Percentiles rank a stretch among this genome's conserved stretches.
Conservation (phyloP, 208 protist species). For the Borovskyia barvae region DNA sequence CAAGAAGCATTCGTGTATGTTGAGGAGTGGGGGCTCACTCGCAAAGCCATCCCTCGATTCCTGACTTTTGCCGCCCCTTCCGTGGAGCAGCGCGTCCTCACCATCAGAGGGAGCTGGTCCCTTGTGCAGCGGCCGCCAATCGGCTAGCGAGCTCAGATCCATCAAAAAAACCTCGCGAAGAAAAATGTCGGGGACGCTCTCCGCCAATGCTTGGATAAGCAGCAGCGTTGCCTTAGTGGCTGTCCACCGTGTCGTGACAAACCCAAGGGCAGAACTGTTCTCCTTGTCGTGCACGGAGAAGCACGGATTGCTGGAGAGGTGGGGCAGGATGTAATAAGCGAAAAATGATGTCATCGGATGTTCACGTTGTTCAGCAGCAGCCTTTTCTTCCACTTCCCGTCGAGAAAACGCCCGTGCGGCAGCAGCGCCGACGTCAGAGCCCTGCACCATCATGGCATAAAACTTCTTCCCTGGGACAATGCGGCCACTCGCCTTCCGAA, state of each 20-base stretch:
- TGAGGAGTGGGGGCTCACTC: slow-evolving; percentile 26
- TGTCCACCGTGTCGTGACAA: slow-evolving; percentile 37
- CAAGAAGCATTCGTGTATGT: slow-evolving; percentile 50
- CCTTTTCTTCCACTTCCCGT: slow-evolving; percentile 17
- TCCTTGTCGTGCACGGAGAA: slow-evolving; percentile 39
- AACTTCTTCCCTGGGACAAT: slow-evolving; percentile 11
- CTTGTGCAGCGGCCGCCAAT: slow-evolving; percentile 11
- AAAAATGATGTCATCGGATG: slow-evolving; percentile 37
- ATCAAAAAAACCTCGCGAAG: slow-evolving; percentile 39
- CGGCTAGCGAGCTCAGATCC: slow-evolving; percentile 12
- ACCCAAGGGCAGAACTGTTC: slow-evolving; percentile 26
- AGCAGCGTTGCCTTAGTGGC: slow-evolving; percentile 56
- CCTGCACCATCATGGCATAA: slow-evolving; percentile 19
- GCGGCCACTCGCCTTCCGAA: slow-evolving; percentile 29
- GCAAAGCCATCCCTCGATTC: slow-evolving; percentile 21
- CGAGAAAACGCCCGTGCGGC: slow-evolving; percentile 8
- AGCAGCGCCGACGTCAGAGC: slow-evolving; percentile 1
- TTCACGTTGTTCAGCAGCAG: slow-evolving; percentile 3
- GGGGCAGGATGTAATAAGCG: slow-evolving; percentile 43
- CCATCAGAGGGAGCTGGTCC: neutral
- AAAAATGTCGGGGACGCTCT: slow-evolving; percentile 48
- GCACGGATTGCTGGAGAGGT: slow-evolving; percentile 31
- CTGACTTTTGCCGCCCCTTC: neutral
- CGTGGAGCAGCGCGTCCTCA: neutral
- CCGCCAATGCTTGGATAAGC: slow-evolving; percentile 40